phyloP scores from a whole-genome alignment of 805 yeast genomes.

The Hanseniaspora clermontiae region DNA sequence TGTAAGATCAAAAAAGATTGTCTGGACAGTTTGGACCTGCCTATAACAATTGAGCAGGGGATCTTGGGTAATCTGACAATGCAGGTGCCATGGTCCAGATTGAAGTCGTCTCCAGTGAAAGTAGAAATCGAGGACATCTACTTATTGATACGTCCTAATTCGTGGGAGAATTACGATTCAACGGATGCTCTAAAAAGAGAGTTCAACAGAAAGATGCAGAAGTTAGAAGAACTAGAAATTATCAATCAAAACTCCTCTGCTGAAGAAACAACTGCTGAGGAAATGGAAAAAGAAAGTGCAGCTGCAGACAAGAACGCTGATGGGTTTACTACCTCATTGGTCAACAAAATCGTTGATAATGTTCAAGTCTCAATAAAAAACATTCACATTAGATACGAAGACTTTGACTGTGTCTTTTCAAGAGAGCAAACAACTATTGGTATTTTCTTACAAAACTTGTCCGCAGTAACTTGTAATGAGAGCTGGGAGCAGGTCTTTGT shows the following conservation, averaged over 20 bases:
- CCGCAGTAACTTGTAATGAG: constrained; percentile 81
- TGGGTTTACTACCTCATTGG: constrained; percentile 71
- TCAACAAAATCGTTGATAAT: constrained; percentile 85
- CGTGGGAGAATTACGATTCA: constrained; percentile 40
- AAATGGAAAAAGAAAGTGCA: constrained; percentile 24
- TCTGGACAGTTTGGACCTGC: constrained; percentile 71
- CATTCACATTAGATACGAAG: constrained; percentile 88
- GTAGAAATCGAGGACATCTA: constrained; percentile 77
- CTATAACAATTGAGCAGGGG: constrained; percentile 79
- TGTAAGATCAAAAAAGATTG: constrained; percentile 77
- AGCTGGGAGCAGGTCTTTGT: constrained; percentile 79
- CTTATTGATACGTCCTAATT: constrained; percentile 64
- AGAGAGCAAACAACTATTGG: constrained; percentile 74
- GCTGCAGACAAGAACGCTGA: constrained; percentile 29
- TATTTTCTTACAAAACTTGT: constrained; percentile 65
- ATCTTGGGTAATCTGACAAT: constrained; percentile 77
- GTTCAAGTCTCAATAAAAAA: constrained; percentile 81
- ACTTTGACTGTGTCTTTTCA: constrained; percentile 51
- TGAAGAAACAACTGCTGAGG: constrained; percentile 1
- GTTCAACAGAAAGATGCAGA: constrained; percentile 52
- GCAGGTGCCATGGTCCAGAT: constrained; percentile 93
- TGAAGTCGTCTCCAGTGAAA: constrained; percentile 85
- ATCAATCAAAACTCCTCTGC: constrained; percentile 35
- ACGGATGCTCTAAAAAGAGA: constrained; percentile 48
- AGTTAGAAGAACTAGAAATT: constrained; percentile 49